Evolutionary conservation across 345 rosid species (phyloP).

Genomic region (Aethionema arabicum): DNA sequence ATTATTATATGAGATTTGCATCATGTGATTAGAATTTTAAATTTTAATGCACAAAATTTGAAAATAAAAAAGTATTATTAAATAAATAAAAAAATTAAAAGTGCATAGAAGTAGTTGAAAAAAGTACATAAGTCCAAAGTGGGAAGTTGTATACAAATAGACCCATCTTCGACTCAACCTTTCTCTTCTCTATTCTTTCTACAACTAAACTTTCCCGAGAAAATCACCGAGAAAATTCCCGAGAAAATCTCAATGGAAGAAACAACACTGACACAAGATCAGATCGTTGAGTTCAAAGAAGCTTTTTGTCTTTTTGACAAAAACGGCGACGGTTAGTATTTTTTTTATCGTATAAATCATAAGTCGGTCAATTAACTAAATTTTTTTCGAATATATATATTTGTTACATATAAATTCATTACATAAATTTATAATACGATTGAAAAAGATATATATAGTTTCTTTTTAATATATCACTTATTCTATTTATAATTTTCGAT

Average conservation of each 20-base stretch:
- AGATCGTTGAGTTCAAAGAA: constrained; percentile 57
- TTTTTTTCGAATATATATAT: no score
- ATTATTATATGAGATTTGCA: constrained; percentile 1
- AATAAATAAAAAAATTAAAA: constrained; percentile 3
- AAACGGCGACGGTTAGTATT: constrained; percentile 70
- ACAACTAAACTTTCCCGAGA: neutral
- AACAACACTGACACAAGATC: constrained; percentile 46
- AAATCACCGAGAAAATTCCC: neutral
- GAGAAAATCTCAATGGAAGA: constrained; percentile 23
- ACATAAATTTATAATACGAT: no score
- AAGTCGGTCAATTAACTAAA: no score
- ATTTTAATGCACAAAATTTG: neutral
- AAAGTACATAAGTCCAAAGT: constrained; percentile 28
- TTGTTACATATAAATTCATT: neutral
- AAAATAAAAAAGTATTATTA: neutral
- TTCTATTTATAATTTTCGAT: no score
- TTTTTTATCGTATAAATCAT: no score
- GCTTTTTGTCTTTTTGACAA: constrained; percentile 69
- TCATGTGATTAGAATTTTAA: constrained; percentile 28
- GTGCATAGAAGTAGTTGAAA: constrained; percentile 9
- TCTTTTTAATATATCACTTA: no score
- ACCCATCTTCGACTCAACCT: constrained; percentile 14
- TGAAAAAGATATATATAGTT: no score
- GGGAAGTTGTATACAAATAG: constrained; percentile 32
- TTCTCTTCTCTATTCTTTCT: constrained; percentile 1